Base-by-base conservation (phyloP, 371 early-diverging fungal species). In the Catenaria anguillulae region DNA sequence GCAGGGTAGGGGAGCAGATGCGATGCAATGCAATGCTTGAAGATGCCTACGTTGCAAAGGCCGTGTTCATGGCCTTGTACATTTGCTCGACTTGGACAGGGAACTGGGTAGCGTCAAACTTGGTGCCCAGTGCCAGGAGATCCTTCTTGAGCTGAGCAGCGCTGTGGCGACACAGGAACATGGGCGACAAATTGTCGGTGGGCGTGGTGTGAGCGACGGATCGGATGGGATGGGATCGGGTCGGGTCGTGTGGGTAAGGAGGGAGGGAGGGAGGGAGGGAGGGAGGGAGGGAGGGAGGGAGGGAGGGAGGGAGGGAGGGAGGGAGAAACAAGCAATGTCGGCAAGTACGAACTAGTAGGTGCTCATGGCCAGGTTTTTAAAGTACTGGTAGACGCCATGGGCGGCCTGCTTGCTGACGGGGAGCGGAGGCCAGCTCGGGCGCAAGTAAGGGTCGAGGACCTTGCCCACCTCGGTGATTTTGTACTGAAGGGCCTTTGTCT, bases 1-100 rank as follows among this genome's bases (percentile, higher is more conserved):
- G 26, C n/a, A 1, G 26, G 34, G 21, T 65, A 26, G 26, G 45
- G n/a, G 1, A n/a, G 23, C 6, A 6, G 45, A 19, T 6, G 21
- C 45, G 6, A 2, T 2, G 55, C n/a, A 60, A 34, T 8, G 35
- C 24, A 31, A 15, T 10, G 10, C n/a, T n/a, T 31, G 31, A 12
- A n/a, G 21, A 19, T 24, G 65, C 65, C 6, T 35, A 70, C 70
- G 23, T 29, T 29, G 70, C 70, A 56, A 66, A 67, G 5, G 63
- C 66, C 55, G 61, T 52, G 64, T 70, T 70, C 68, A 70, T 68
- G 40, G 35, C 42, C 13, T 63, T 58, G 56, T 70, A 70, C 48
- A 63, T 21, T 21, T 62, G 36, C 60, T 70, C 65, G 29, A 64
- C 65, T 33, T 63, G 59, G n/a, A 36, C 35, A 0, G 55, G 65